Evolutionary conservation across 2,329 filamentous ascomycete genomes (phyloP).

Genomic region (Colletotrichum navitas): DNA sequence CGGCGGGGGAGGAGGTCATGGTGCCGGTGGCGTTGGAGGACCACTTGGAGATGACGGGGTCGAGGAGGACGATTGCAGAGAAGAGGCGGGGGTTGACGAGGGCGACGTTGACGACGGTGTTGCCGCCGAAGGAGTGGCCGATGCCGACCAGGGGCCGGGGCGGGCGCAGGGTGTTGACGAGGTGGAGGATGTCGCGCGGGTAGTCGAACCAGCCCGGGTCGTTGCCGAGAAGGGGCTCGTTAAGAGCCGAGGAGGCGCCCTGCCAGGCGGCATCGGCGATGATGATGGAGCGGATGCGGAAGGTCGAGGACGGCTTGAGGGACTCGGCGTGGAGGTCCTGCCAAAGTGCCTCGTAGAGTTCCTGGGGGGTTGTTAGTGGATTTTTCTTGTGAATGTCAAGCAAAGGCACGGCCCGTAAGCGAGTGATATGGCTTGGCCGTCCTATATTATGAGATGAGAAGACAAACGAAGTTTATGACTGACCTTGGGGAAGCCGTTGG

Average conservation of each 20-base stretch:
- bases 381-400: neutral
- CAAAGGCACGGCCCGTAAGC: neutral
- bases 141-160: constrained; percentile 86
- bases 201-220: constrained; percentile 89
- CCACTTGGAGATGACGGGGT: constrained; percentile 79
- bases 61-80: constrained; percentile 80
- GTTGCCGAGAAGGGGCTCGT: constrained; percentile 82
- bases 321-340: constrained; percentile 78
- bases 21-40: constrained; percentile 51
- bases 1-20: constrained; percentile 58
- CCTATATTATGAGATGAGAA: constrained; percentile 13
- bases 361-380: constrained; percentile 60
- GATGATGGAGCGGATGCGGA: constrained; percentile 86
- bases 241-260: constrained; percentile 82
- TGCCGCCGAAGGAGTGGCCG: constrained; percentile 90
- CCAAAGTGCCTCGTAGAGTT: constrained; percentile 94
- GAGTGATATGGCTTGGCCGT: neutral
- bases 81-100: constrained; percentile 86
- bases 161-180: constrained; percentile 86
- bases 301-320: constrained; percentile 59
- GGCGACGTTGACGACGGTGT: constrained; percentile 77
- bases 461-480: constrained; percentile 22
- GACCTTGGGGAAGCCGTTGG: constrained; percentile 93
- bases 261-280: constrained; percentile 91
- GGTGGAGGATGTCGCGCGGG: constrained; percentile 83